phyloP scores from a whole-genome alignment of 2,329 filamentous ascomycete species.

The Stachybotrys chlorohalonatus region DNA sequence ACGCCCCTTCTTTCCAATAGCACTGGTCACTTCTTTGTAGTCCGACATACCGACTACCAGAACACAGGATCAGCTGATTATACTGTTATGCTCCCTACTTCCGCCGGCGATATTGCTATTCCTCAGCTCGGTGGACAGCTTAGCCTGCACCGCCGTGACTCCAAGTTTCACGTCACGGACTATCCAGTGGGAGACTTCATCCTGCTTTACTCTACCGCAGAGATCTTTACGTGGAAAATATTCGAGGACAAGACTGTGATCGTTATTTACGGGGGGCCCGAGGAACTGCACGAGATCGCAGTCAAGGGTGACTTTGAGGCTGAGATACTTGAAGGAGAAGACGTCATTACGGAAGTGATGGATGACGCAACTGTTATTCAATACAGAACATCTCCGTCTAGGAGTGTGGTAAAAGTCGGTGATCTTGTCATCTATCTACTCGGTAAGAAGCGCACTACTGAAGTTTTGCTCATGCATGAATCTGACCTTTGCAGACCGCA shows the following conservation, averaged over 20 bases:
- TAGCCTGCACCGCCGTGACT: conserved; percentile 53
- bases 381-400: neutral
- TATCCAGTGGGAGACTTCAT: conserved; percentile 52
- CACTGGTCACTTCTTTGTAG: conserved; percentile 54
- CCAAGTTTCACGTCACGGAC: conserved; percentile 58
- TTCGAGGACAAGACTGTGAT: conserved; percentile 50
- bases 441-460: conserved; percentile 11
- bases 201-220: conserved; percentile 59
- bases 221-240: conserved; percentile 62
- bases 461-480: neutral
- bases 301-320: conserved; percentile 20
- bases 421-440: conserved; percentile 32
- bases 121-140: conserved; percentile 50
- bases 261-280: conserved; percentile 53
- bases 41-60: conserved; percentile 59
- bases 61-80: conserved; percentile 49
- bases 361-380: conserved; percentile 4
- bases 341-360: conserved; percentile 13
- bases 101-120: conserved; percentile 44
- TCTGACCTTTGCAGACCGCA: conserved; percentile 38
- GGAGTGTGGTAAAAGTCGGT: conserved; percentile 5
- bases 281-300: conserved; percentile 55
- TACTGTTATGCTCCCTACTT: conserved; percentile 52
- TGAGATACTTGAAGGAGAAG: conserved; percentile 13
- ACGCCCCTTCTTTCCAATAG: conserved; percentile 51